Base-by-base conservation (phyloP, 2,329 filamentous ascomycete genomes). In the Exserohilum turcica region DNA sequence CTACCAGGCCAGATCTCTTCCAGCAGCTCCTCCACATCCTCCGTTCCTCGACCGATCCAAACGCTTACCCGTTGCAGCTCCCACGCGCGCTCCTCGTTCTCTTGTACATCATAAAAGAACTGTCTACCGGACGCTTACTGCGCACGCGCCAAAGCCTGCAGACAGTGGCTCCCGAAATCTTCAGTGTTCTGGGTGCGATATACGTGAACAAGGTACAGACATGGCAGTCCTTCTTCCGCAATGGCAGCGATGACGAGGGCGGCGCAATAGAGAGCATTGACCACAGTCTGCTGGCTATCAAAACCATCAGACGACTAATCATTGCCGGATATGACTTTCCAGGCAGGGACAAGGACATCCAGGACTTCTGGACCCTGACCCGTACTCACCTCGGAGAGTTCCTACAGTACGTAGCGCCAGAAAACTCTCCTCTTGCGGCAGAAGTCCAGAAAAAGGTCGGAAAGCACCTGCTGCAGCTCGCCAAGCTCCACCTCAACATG, bases 401-500 rank as follows among this genome's bases (percentile, higher is more conserved):
- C 56, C 82, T 95, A 31, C 77, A 78, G 19, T 84, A 88, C 54
- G 79, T 88, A 45, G 80, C 81, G 60, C 79, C 82, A 36, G 81
- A 85, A 43, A 81, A 80, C n/a, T 76, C 78, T 5, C 73, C 84
- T 2, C 75, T 87, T 32, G 66, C 51, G 21, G 7, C 64, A 6
- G 71, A 76, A 3, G 82, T 86, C 19, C 83, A 84, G 53, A 83
- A 82, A 31, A 70, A 88, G 19, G 78, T 96, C n/a, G 89, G 90
- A 60, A 95, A 92, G 70, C 92, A 97, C 69, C 79, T 96, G 2
- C 77, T 97, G 36, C 92, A 97, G 69, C 87, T 97, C 43, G 87
- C 92, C 3, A 99, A 97, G 74, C 79, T 99, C 3, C 94, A 97
- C 71, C 82, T 95, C 33, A 87, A 91, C 50, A 93, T 97, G 87